These are phyloP conservation scores for Talaromyces proteolyticus DNA, from an alignment of 495 filamentous ascomycete species.

Conservation along the genomic window DNA sequence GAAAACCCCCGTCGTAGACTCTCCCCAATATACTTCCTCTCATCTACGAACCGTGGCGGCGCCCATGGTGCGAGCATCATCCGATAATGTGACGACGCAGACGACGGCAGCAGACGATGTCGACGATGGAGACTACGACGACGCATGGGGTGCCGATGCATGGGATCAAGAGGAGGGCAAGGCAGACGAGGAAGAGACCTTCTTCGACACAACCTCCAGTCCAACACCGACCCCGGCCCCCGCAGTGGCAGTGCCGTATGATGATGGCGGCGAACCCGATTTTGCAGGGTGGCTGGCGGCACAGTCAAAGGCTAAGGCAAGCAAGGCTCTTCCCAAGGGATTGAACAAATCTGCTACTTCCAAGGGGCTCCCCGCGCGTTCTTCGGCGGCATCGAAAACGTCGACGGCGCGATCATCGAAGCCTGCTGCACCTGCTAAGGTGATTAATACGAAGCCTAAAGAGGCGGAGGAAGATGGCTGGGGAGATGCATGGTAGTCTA, in stretches of 20 bases:
- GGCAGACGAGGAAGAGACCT: constrained; percentile 39
- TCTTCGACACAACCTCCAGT: constrained; percentile 38
- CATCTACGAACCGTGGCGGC: constrained; percentile 32
- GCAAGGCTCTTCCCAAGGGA: constrained; percentile 72
- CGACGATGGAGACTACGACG: constrained; percentile 52
- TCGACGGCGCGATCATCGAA: constrained; percentile 32
- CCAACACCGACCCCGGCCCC: constrained; percentile 27
- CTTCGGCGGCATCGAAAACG: constrained; percentile 18
- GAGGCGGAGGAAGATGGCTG: constrained; percentile 46
- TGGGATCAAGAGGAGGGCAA: constrained; percentile 56
- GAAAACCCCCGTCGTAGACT: constrained; percentile 47
- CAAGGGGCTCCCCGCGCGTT: constrained; percentile 2
- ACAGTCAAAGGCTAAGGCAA: constrained; percentile 67
- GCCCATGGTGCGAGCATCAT: constrained; percentile 34
- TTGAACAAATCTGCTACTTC: constrained; percentile 20
- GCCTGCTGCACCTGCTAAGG: constrained; percentile 30
- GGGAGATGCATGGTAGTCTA: constrained; percentile 48
- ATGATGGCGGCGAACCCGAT: constrained; percentile 82
- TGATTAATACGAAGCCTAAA: constrained; percentile 46
- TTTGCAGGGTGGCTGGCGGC: constrained; percentile 91
- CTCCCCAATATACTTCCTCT: constrained; percentile 25
- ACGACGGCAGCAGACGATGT: constrained; percentile 35
- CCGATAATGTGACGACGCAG: constrained; percentile 34
- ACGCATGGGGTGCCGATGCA: constrained; percentile 68
- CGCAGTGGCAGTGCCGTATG: constrained; percentile 48